phyloP scores from a whole-genome alignment of 345 rosid genomes.

The Heritiera fomes region DNA sequence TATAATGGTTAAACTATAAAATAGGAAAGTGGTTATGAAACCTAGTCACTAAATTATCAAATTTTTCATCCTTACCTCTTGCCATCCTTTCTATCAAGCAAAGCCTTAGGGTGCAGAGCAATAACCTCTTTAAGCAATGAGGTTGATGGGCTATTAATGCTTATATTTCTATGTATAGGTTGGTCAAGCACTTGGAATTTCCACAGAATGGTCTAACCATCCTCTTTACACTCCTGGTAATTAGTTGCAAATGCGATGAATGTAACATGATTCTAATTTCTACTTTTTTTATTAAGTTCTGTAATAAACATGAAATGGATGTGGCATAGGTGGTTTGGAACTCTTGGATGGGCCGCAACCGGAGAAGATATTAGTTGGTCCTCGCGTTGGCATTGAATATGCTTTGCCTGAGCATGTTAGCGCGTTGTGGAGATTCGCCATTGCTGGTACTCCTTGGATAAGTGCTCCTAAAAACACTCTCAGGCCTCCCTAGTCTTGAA shows the following conservation, averaged over 20 bases:
- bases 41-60: too few species aligned
- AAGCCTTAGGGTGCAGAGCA: background rate
- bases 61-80: too few species aligned
- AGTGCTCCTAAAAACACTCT: conserved; percentile 93
- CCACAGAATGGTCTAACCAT: conserved; percentile 88
- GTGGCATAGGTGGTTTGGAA: conserved; percentile 74
- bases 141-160: background rate
- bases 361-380: conserved; percentile 65
- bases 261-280: background rate
- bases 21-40: too few species aligned
- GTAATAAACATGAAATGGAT: conserved; percentile 1
- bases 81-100: too few species aligned
- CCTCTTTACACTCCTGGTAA: conserved; percentile 79
- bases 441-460: conserved; percentile 81
- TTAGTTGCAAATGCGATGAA: background rate
- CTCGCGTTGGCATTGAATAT: conserved; percentile 91
- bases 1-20: too few species aligned
- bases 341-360: conserved; percentile 81
- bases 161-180: conserved; percentile 45
- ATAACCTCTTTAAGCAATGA: background rate
- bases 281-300: conserved; percentile 1
- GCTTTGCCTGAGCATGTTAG: conserved; percentile 74
- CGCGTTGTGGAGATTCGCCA: conserved; percentile 92
- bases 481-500: conserved; percentile 38
- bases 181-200: conserved; percentile 93